Percentiles rank a stretch among this genome's conserved stretches.
Conservation (phyloP, 2,329 filamentous ascomycete species). For the Fusarium setosum region DNA sequence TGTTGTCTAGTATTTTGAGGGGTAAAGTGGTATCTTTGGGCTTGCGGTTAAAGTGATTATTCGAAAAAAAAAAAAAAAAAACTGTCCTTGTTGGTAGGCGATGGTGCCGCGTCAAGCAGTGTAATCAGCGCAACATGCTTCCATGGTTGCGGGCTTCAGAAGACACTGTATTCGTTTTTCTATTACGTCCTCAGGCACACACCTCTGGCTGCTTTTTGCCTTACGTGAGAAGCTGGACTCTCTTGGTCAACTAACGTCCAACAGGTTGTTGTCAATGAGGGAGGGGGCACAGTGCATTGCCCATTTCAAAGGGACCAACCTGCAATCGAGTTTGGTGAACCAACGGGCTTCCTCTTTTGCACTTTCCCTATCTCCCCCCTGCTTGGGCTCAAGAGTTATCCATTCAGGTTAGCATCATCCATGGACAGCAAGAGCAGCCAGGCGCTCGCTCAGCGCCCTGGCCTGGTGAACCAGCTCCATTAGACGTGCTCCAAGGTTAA, state of each 20-base stretch:
- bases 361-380: slow-evolving; percentile 11
- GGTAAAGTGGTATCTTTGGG: slow-evolving; percentile 17
- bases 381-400: slow-evolving; percentile 7
- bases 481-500: slow-evolving; percentile 33
- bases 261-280: slow-evolving; percentile 1
- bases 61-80: too few species aligned
- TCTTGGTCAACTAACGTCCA: slow-evolving; percentile 4
- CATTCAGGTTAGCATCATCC: slow-evolving; percentile 9
- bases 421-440: too few species aligned
- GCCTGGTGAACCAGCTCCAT: slow-evolving; percentile 4
- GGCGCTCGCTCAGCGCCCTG: slow-evolving; percentile 9
- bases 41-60: neutral
- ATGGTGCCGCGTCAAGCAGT: slow-evolving; percentile 16
- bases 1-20: slow-evolving; percentile 32
- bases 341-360: slow-evolving; percentile 1
- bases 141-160: neutral
- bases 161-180: neutral
- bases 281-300: slow-evolving; percentile 21
- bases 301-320: slow-evolving; percentile 11
- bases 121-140: neutral
- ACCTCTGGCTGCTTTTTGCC: slow-evolving; percentile 3
- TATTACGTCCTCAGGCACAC: slow-evolving; percentile 14
- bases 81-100: too few species aligned
- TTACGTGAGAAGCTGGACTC: slow-evolving; percentile 37
- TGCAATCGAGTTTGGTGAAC: neutral